Conservation (phyloP, 345 rosid species). For the Eutrema yunnanense region DNA sequence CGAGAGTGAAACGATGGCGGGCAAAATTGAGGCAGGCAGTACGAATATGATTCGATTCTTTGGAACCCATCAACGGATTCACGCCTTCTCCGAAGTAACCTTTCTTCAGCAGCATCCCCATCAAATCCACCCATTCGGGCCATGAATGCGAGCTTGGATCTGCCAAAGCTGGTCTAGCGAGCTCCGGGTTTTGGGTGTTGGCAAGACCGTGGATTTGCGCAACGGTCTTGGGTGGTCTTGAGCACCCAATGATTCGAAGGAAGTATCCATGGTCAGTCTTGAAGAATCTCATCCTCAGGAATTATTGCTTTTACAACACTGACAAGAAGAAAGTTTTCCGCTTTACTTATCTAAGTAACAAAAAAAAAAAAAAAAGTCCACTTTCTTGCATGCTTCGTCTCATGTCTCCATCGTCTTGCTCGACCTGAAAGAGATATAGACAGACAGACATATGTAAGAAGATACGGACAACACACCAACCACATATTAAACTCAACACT, state of each 20-base stretch:
- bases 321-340: background rate
- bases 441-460: background rate
- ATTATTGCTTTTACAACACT: background rate
- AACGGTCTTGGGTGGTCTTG: slow-evolving; percentile 11
- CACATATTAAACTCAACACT: background rate
- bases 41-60: slow-evolving; percentile 54
- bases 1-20: slow-evolving; percentile 53
- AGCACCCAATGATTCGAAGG: background rate
- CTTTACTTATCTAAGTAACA: background rate
- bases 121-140: slow-evolving; percentile 78
- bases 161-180: slow-evolving; percentile 19
- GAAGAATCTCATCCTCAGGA: slow-evolving; percentile 34
- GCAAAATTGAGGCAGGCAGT: slow-evolving; percentile 82
- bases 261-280: slow-evolving; percentile 17
- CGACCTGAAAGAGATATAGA: slow-evolving; percentile 40
- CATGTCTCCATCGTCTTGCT: slow-evolving; percentile 47
- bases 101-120: slow-evolving; percentile 48
- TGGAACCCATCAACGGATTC: slow-evolving; percentile 46
- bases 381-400: slow-evolving; percentile 21
- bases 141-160: slow-evolving; percentile 58
- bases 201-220: slow-evolving; percentile 30
- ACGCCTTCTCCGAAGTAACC: slow-evolving; percentile 49
- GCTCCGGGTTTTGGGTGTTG: slow-evolving; percentile 12
- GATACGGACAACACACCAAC: background rate
- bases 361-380: background rate